Percentiles rank a stretch among this genome's conserved stretches.
phyloP scores from a whole-genome alignment of 73 alveolate species.

The Paramecium bursaria region DNA sequence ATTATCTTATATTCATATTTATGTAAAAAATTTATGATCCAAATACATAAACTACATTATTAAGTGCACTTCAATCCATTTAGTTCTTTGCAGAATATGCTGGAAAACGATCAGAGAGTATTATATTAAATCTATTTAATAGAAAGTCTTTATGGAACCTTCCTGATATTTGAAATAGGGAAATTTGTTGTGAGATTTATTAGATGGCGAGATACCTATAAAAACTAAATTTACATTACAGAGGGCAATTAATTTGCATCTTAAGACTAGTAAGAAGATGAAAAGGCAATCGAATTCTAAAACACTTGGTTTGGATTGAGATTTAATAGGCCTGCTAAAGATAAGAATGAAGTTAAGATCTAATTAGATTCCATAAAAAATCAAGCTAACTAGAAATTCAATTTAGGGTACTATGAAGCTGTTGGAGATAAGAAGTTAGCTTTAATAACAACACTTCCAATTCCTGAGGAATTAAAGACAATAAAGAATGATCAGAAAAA shows the following conservation, averaged over 20 bases:
- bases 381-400: not conserved
- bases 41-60: too few species aligned
- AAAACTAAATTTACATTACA: not conserved
- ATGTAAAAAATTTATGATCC: too few species aligned
- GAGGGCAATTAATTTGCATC: not conserved
- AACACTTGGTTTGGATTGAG: not conserved
- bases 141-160: conserved; percentile 11
- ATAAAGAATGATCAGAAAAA: conserved; percentile 20
- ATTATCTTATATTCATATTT: conserved; percentile 59
- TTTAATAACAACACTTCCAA: conserved; percentile 10
- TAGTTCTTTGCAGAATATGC: conserved; percentile 17
- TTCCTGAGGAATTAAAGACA: not conserved
- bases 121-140: too few species aligned
- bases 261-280: conserved; percentile 6
- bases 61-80: too few species aligned
- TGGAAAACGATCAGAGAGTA: conserved; percentile 37
- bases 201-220: conserved; percentile 12
- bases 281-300: not conserved
- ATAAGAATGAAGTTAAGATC: not conserved
- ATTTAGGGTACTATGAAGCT: conserved; percentile 19
- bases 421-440: not conserved
- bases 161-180: not conserved
- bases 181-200: conserved; percentile 13
- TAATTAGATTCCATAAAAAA: not conserved
- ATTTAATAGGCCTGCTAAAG: not conserved